Percentiles rank a stretch among this genome's conserved stretches.
Evolutionary conservation across 2,329 filamentous ascomycete genomes (phyloP).

Genomic region (Calonectria ilicicola): DNA sequence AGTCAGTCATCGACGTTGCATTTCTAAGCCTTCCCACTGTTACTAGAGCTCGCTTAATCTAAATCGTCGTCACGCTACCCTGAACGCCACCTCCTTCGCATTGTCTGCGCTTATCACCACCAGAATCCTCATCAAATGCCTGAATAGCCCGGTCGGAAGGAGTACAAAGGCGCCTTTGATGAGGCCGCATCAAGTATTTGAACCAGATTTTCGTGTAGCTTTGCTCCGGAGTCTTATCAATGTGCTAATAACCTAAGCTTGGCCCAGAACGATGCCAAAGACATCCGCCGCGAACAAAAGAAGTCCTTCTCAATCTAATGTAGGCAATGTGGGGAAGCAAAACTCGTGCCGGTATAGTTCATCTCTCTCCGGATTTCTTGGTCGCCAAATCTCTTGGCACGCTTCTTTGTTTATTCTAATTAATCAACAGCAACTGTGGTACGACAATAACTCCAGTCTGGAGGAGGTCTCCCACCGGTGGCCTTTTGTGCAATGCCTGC

Average conservation of each 20-base stretch:
- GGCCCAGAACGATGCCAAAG: background rate
- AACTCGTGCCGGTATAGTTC: background rate
- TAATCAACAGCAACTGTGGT: background rate
- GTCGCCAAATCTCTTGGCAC: background rate
- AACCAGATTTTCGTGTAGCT: background rate
- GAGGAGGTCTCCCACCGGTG: background rate
- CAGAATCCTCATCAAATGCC: background rate
- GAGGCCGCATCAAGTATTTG: background rate
- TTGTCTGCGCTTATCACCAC: background rate
- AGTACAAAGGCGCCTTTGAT: background rate
- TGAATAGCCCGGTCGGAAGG: background rate
- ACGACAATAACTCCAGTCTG: background rate
- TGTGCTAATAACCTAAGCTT: background rate
- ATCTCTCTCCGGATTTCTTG: background rate
- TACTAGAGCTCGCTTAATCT: background rate
- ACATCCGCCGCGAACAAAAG: background rate
- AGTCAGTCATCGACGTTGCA: background rate
- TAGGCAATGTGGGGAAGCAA: background rate
- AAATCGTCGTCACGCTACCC: background rate
- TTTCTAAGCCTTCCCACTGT: background rate
- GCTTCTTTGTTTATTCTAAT: background rate
- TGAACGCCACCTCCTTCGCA: background rate
- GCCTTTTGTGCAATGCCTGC: background rate
- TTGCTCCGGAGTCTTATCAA: background rate
- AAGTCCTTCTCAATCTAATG: background rate